These are phyloP conservation scores for Kondoa malvinella DNA, from an alignment of 768 basidiomycete species.

Conservation along the genomic window DNA sequence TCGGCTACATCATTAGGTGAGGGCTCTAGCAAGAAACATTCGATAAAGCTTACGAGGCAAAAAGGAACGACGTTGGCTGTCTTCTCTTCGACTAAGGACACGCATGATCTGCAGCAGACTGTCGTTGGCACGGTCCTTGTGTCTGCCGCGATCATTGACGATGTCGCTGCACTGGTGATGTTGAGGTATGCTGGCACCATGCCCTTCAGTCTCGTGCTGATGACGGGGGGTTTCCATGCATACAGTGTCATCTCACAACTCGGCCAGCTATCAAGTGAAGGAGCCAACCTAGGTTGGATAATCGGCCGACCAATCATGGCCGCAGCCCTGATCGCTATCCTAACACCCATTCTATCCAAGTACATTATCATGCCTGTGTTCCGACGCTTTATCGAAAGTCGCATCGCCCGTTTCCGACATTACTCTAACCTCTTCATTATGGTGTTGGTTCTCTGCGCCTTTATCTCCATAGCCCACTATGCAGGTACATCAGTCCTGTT, in stretches of 20 bases:
- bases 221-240: too few relatives aligned
- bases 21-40: too few relatives aligned
- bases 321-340: slow-evolving; percentile 40
- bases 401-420: not conserved
- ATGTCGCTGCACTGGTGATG: slow-evolving; percentile 47
- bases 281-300: slow-evolving; percentile 25
- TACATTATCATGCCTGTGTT: slow-evolving; percentile 27
- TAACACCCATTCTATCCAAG: slow-evolving; percentile 33
- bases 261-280: too few relatives aligned
- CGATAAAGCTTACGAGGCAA: too few relatives aligned
- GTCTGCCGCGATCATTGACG: slow-evolving; percentile 50
- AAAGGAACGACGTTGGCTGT: slow-evolving; percentile 53
- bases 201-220: not conserved
- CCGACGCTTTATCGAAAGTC: slow-evolving; percentile 1
- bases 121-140: slow-evolving; percentile 44
- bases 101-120: slow-evolving; percentile 36
- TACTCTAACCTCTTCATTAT: slow-evolving; percentile 32
- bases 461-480: slow-evolving; percentile 39
- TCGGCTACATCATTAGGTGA: slow-evolving; percentile 49
- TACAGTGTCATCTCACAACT: too few relatives aligned
- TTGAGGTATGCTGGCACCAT: slow-evolving; percentile 30
- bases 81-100: slow-evolving; percentile 29
- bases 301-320: slow-evolving; percentile 45
- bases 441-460: slow-evolving; percentile 34
- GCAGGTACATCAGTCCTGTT: slow-evolving; percentile 47